A percentile compares a stretch with the other conserved stretches of the same genome.
phyloP scores from a whole-genome alignment of 768 basidiomycete species.

The Udeniomyces megalosporus region DNA sequence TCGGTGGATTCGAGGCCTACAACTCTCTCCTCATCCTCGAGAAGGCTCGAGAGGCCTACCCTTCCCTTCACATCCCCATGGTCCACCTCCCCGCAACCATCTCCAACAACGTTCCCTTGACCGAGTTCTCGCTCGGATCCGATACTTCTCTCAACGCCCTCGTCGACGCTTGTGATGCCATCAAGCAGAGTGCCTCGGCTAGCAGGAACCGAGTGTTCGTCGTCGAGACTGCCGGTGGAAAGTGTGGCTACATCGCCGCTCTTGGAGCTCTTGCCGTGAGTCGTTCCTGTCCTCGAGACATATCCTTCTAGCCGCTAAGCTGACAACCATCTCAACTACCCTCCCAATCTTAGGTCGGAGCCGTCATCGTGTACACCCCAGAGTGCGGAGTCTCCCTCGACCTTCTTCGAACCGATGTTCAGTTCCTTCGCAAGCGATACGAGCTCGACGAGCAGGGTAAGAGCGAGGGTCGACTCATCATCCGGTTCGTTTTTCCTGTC shows the following conservation, averaged over 20 bases:
- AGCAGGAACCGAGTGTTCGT: constrained; percentile 93
- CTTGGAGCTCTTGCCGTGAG: constrained; percentile 89
- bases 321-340: too few species aligned
- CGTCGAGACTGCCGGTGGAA: constrained; percentile 93
- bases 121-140: constrained; percentile 85
- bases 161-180: constrained; percentile 92
- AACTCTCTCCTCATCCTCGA: constrained; percentile 60
- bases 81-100: constrained; percentile 90
- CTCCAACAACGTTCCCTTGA: constrained; percentile 95
- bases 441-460: constrained; percentile 70
- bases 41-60: constrained; percentile 63
- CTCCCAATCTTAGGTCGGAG: constrained; percentile 49
- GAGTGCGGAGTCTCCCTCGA: constrained; percentile 77
- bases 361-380: constrained; percentile 82
- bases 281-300: constrained; percentile 20
- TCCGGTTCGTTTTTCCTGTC: constrained; percentile 44
- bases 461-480: constrained; percentile 82
- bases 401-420: constrained; percentile 63
- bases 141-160: constrained; percentile 97
- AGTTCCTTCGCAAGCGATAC: constrained; percentile 74
- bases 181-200: constrained; percentile 95
- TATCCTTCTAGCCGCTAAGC: too few species aligned
- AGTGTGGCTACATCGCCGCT: constrained; percentile 87
- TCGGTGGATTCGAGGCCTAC: constrained; percentile 96
- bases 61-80: constrained; percentile 88